Conservation (phyloP, 148 eudicot genomes). For the Rhododendron molle region DNA sequence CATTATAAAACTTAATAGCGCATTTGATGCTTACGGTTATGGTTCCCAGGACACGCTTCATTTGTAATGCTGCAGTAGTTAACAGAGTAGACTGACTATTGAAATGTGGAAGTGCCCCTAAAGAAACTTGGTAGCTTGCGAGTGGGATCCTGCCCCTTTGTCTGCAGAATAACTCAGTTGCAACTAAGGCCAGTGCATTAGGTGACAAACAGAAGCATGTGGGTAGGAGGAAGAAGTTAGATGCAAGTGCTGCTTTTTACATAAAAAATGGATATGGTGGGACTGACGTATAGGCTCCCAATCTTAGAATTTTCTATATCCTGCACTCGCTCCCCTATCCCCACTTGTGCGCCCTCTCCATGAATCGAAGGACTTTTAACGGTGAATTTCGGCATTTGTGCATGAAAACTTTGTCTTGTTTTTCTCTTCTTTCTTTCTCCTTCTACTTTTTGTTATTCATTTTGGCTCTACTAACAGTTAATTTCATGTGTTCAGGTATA, state of each 20-base stretch:
- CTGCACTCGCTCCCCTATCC: neutral
- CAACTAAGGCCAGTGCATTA: neutral
- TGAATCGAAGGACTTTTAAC: neutral
- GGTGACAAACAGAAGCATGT: neutral
- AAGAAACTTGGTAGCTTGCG: neutral
- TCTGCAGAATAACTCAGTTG: neutral
- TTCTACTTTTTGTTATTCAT: neutral
- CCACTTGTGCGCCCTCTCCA: neutral
- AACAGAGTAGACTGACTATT: neutral
- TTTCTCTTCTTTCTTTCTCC: neutral
- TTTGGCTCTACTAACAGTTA: neutral
- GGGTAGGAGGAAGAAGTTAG: neutral
- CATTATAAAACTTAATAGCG: neutral
- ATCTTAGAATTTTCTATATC: neutral
- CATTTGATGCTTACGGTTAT: neutral
- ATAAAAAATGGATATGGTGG: neutral
- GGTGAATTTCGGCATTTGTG: neutral
- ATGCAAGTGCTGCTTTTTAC: neutral
- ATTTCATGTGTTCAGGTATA: conserved; percentile 50
- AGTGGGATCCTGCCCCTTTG: neutral
- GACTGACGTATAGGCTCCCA: neutral
- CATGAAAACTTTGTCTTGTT: neutral
- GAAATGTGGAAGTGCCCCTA: neutral
- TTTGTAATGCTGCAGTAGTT: neutral
- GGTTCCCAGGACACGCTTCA: neutral